Evolutionary conservation across 257 asterid species (phyloP), one percentile per base, ranked within the genome.

Genomic region (Thymus mandschuricus): DNA sequence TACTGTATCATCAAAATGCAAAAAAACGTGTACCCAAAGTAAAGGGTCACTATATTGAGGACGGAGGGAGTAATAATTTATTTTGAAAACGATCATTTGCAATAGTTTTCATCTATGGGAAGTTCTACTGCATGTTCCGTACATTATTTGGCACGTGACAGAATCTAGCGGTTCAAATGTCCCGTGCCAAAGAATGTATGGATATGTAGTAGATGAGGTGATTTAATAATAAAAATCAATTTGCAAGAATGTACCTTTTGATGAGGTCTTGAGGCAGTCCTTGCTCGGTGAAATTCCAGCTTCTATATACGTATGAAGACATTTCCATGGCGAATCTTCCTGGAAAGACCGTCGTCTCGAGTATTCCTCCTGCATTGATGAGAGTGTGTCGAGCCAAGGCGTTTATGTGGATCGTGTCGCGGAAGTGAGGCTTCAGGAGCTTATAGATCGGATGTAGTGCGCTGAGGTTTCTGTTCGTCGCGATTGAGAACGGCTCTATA

Each of bases 391-490:
- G 81, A 28, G 94, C 97, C 71, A 91, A 67, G 28, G 96, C 97
- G 28, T 93, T 93, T 48, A 91, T 93, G 77, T 91, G 79, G 78
- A 91, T 76, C 10, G 97, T 93, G 74, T 93, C 97, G 8, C 96
- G 90, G 76, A 87, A 93, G 61, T 93, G 98, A 21, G 97, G 97
- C 8, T 89, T 89, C 75, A 93, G 83, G 68, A 93, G 98, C 89
- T 91, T 91, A 82, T 80, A 52, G 75, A 93, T 76, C 9, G 98
- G 98, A 67, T 93, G 98, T 34, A 93, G 86, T 73, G 80, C 87
- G 5, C 98, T 93, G 54, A 93, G 73, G 38, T 82, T 91, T 46
- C 98, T 78, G 55, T 87, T 77, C 3, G 95, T 71, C 6, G 98
- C 94, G 33, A 93, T 93, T 38, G 88, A 48, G 74, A 93, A 86